These are phyloP conservation scores for Sutorius australiensis DNA, from an alignment of 768 basidiomycete species.

Conservation along the genomic window DNA sequence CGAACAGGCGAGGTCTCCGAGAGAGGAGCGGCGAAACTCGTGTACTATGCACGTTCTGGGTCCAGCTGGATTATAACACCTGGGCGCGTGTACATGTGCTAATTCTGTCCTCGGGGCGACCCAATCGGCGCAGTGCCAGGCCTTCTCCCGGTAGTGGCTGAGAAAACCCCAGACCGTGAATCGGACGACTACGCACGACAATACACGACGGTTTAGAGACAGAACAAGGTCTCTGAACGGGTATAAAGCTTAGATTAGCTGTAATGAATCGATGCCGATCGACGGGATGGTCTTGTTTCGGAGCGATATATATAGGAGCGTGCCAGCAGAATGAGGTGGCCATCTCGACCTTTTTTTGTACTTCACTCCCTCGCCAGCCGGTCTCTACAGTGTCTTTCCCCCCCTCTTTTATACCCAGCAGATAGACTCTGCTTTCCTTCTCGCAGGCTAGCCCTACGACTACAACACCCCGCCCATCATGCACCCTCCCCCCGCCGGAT, in stretches of 20 bases:
- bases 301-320: constrained; percentile 7
- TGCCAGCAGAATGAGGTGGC: not conserved
- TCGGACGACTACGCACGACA: not conserved
- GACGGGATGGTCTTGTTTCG: not conserved
- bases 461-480: not conserved
- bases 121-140: not conserved
- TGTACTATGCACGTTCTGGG: not conserved
- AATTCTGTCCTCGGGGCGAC: not conserved
- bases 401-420: not conserved
- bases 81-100: not conserved
- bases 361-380: constrained; percentile 1
- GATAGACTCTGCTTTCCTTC: not conserved
- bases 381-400: not conserved
- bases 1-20: not conserved
- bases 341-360: not conserved
- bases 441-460: not conserved
- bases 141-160: not conserved
- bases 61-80: not conserved
- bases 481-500: not conserved
- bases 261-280: not conserved
- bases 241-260: not conserved
- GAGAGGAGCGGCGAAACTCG: not conserved
- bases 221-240: not conserved
- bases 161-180: not conserved
- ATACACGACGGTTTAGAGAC: not conserved